Percentiles rank a stretch among this genome's conserved stretches.
Conservation (phyloP, 768 basidiomycete genomes). For the Suillus decipiens region DNA sequence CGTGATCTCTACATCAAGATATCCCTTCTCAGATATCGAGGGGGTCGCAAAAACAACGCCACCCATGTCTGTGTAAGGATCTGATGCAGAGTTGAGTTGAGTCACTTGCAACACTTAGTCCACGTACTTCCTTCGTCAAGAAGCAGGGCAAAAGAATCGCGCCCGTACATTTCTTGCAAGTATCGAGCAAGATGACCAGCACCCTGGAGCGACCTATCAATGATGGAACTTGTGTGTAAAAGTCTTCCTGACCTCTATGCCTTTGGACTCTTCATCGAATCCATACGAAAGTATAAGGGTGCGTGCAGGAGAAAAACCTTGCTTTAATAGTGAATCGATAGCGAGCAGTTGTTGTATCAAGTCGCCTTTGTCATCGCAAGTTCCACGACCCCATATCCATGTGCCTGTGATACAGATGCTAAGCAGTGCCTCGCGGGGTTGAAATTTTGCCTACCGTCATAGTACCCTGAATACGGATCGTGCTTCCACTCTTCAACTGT, state of each 20-base stretch:
- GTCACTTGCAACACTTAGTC: neutral
- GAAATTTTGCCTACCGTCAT: slow-evolving; percentile 40
- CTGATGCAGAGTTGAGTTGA: slow-evolving; percentile 1
- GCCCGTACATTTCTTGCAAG: slow-evolving; percentile 61
- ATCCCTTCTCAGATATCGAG: slow-evolving; percentile 74
- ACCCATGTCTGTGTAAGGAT: slow-evolving; percentile 7
- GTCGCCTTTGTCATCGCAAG: slow-evolving; percentile 71
- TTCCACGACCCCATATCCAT: slow-evolving; percentile 77
- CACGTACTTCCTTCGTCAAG: slow-evolving; percentile 81
- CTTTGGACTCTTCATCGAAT: slow-evolving; percentile 60
- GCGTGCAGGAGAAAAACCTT: slow-evolving; percentile 49
- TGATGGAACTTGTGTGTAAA: neutral
- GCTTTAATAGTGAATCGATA: slow-evolving; percentile 46
- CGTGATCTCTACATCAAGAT: slow-evolving; percentile 58
- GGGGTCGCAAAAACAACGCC: slow-evolving; percentile 49
- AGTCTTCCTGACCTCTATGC: slow-evolving; percentile 36
- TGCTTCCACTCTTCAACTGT: slow-evolving; percentile 57
- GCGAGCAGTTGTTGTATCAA: slow-evolving; percentile 54
- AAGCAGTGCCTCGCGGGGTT: neutral
- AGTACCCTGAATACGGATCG: slow-evolving; percentile 61
- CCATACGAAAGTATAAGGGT: slow-evolving; percentile 42
- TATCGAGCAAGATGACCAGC: slow-evolving; percentile 47
- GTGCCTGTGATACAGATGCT: slow-evolving; percentile 35
- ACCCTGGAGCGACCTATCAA: slow-evolving; percentile 40
- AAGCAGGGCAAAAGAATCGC: slow-evolving; percentile 68